These are phyloP conservation scores for Coffea eugenioides DNA, from an alignment of 257 asterid genomes.

Conservation along the genomic window DNA sequence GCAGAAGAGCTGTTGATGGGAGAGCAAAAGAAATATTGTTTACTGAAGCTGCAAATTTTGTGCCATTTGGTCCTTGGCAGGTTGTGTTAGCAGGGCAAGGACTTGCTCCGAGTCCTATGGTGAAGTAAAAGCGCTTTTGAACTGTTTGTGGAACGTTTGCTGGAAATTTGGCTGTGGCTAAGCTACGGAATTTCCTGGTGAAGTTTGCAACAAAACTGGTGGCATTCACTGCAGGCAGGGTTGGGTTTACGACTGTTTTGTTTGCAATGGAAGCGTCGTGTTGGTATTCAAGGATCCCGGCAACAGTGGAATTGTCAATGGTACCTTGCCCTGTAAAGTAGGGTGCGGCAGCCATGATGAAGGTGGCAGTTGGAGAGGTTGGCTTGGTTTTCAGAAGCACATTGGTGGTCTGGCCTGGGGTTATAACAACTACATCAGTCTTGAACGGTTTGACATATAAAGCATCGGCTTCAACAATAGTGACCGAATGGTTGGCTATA, in stretches of 20 bases:
- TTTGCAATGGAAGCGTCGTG: constrained; percentile 17
- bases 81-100: constrained; percentile 56
- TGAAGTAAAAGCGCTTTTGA: constrained; percentile 44
- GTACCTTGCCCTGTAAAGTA: constrained; percentile 61
- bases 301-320: constrained; percentile 62
- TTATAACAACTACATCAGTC: constrained; percentile 38
- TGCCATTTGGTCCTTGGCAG: constrained; percentile 69
- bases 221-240: constrained; percentile 42
- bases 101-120: constrained; percentile 57
- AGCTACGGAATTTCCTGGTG: constrained; percentile 48
- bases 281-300: constrained; percentile 59
- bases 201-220: constrained; percentile 49
- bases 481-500: constrained; percentile 62
- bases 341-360: constrained; percentile 63
- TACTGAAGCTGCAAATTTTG: constrained; percentile 55
- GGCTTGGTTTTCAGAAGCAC: constrained; percentile 59
- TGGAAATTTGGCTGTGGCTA: constrained; percentile 48
- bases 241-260: constrained; percentile 37
- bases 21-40: constrained; percentile 57
- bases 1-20: constrained; percentile 56
- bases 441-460: constrained; percentile 54
- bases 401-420: constrained; percentile 72
- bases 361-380: constrained; percentile 44
- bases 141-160: constrained; percentile 50
- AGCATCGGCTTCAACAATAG: constrained; percentile 65